Conservation (phyloP, 116 monocot genomes). For the Posidonia oceanica region DNA sequence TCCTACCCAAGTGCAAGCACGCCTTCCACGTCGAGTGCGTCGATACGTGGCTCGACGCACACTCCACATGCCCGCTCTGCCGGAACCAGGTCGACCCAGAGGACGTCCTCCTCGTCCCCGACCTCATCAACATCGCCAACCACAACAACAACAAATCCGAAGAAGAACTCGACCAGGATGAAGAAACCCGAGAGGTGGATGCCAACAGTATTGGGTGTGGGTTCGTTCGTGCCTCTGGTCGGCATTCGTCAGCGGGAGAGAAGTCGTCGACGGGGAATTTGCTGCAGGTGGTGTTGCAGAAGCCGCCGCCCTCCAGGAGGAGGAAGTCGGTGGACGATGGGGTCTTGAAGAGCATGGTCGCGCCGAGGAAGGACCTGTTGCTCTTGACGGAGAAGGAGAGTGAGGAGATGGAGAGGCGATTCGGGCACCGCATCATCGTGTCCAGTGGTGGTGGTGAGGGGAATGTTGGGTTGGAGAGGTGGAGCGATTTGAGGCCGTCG, state of each 20-base stretch:
- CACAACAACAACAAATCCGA: background rate
- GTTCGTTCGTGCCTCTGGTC: conserved; percentile 28
- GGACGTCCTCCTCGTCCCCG: conserved; percentile 54
- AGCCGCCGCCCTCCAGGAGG: conserved; percentile 1
- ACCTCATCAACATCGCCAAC: background rate
- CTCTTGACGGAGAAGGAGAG: conserved; percentile 19
- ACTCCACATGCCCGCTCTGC: conserved; percentile 89
- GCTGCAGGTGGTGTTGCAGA: conserved; percentile 2
- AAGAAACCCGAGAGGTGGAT: background rate
- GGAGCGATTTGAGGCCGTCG: conserved; percentile 70
- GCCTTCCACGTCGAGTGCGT: conserved; percentile 80
- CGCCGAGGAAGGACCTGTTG: conserved; percentile 43
- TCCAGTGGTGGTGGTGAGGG: conserved; percentile 11
- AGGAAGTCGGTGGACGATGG: conserved; percentile 16
- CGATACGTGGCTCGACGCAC: conserved; percentile 85
- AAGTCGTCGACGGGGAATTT: conserved; percentile 3
- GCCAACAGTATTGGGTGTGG: background rate
- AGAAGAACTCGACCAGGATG: background rate
- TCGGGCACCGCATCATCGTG: conserved; percentile 58
- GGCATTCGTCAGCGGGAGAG: conserved; percentile 78
- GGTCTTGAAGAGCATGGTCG: conserved; percentile 1
- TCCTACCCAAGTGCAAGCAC: conserved; percentile 79
- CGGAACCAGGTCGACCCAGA: conserved; percentile 68
- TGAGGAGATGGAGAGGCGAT: conserved; percentile 33
- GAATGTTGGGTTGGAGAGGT: conserved; percentile 20